phyloP scores from a whole-genome alignment of 352 stramenopile species.

The Phytophthora pinifolia region DNA sequence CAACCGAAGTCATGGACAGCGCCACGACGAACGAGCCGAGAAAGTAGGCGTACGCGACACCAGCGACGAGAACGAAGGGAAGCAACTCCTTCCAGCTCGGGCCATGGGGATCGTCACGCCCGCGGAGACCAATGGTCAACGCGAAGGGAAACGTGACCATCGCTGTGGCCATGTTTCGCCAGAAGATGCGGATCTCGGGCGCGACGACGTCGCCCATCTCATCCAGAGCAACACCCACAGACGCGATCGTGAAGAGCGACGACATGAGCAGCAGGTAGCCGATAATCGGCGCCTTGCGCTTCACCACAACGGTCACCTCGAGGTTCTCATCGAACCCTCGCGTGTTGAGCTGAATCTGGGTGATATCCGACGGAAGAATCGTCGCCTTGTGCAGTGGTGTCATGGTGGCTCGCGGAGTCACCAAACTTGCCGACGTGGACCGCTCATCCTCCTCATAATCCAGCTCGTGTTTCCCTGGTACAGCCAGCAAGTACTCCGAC shows the following conservation, averaged over 20 bases:
- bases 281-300: constrained; percentile 64
- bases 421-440: constrained; percentile 18
- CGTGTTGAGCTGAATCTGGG: constrained; percentile 72
- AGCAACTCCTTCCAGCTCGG: constrained; percentile 36
- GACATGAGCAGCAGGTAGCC: constrained; percentile 67
- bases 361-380: constrained; percentile 70
- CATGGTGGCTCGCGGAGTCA: constrained; percentile 29
- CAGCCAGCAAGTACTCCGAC: constrained; percentile 72
- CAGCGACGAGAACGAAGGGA: constrained; percentile 45
- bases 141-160: constrained; percentile 56
- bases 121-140: constrained; percentile 39
- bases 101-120: constrained; percentile 26
- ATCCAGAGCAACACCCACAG: constrained; percentile 75
- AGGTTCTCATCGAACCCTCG: constrained; percentile 66
- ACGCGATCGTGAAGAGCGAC: constrained; percentile 75
- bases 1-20: constrained; percentile 71
- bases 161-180: constrained; percentile 74
- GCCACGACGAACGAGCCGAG: constrained; percentile 71
- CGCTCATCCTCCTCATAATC: constrained; percentile 36
- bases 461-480: constrained; percentile 48
- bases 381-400: constrained; percentile 39
- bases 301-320: constrained; percentile 71
- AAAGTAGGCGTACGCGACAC: constrained; percentile 70
- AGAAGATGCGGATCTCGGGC: constrained; percentile 86
- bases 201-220: constrained; percentile 53